phyloP scores from a whole-genome alignment of 2,329 filamentous ascomycete species.

The Blumeriella jaapii region DNA sequence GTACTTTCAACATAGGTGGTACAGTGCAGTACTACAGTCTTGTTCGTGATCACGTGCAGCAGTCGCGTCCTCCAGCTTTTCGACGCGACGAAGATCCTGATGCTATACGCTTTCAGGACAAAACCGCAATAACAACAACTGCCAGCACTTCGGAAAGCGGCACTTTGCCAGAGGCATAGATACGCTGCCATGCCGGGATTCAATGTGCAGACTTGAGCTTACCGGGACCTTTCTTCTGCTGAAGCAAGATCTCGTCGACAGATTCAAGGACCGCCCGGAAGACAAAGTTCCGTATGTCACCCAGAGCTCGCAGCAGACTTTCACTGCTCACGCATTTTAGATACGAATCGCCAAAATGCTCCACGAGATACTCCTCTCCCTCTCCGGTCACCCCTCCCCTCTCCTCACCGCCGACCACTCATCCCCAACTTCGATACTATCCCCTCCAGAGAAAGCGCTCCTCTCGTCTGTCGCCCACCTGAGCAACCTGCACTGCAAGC shows the following conservation, averaged over 20 bases:
- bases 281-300: slow-evolving; percentile 6
- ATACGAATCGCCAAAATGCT: slow-evolving; percentile 51
- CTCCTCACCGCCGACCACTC: slow-evolving; percentile 53
- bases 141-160: too few species aligned
- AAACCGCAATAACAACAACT: background rate
- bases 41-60: too few species aligned
- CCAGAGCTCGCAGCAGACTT: background rate
- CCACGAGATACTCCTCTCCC: slow-evolving; percentile 93
- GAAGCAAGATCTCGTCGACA: slow-evolving; percentile 17
- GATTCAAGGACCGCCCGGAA: slow-evolving; percentile 9
- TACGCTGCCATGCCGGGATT: slow-evolving; percentile 10
- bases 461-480: slow-evolving; percentile 67
- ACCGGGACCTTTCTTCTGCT: slow-evolving; percentile 24
- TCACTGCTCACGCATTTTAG: slow-evolving; percentile 4
- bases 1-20: too few species aligned
- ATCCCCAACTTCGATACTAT: slow-evolving; percentile 40
- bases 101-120: background rate
- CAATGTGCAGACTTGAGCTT: slow-evolving; percentile 27
- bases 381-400: slow-evolving; percentile 86
- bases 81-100: background rate
- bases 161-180: slow-evolving; percentile 1
- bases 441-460: slow-evolving; percentile 73
- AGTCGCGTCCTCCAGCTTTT: too few species aligned
- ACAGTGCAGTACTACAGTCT: too few species aligned
- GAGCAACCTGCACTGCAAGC: slow-evolving; percentile 63